phyloP scores from a whole-genome alignment of 2,329 filamentous ascomycete species.

The Cryoendolithus antarcticus region DNA sequence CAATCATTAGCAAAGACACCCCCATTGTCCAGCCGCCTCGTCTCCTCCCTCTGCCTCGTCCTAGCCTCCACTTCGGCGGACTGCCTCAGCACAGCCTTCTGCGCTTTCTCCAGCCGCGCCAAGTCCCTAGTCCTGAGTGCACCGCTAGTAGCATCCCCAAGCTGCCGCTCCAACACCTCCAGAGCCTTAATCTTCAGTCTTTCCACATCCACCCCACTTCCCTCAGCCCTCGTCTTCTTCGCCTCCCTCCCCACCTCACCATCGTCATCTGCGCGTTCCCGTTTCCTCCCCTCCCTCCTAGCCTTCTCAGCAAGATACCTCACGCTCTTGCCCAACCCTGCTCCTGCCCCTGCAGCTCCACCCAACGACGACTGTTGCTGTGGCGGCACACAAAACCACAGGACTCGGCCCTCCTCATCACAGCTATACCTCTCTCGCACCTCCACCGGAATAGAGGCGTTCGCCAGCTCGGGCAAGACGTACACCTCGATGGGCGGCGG shows the following conservation, averaged over 20 bases:
- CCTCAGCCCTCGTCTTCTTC: slow-evolving; percentile 22
- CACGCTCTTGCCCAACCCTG: slow-evolving; percentile 29
- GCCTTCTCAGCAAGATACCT: slow-evolving; percentile 34
- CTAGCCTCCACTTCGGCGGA: slow-evolving; percentile 13
- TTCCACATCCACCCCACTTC: slow-evolving; percentile 20
- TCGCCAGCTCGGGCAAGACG: slow-evolving; percentile 58
- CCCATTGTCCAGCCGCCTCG: slow-evolving; percentile 11
- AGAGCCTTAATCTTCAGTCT: slow-evolving; percentile 26
- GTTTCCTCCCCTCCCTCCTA: slow-evolving; percentile 15
- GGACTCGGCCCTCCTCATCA: slow-evolving; percentile 58
- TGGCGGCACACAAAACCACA: slow-evolving; percentile 76
- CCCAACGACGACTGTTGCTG: slow-evolving; percentile 28
- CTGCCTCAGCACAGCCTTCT: slow-evolving; percentile 19
- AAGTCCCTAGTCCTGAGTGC: slow-evolving; percentile 26
- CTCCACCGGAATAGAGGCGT: slow-evolving; percentile 57
- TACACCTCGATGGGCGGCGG: slow-evolving; percentile 69
- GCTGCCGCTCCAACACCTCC: slow-evolving; percentile 28
- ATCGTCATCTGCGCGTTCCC: slow-evolving; percentile 1
- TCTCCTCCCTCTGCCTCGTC: slow-evolving; percentile 11
- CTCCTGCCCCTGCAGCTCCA: neutral
- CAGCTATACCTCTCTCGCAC: slow-evolving; percentile 64
- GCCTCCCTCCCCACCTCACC: slow-evolving; percentile 14
- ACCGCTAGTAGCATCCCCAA: slow-evolving; percentile 23
- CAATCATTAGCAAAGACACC: slow-evolving; percentile 19
- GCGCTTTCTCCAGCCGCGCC: slow-evolving; percentile 22